Conservation (phyloP, 2,329 filamentous ascomycete species). For the Ceratocystis smalleyi region DNA sequence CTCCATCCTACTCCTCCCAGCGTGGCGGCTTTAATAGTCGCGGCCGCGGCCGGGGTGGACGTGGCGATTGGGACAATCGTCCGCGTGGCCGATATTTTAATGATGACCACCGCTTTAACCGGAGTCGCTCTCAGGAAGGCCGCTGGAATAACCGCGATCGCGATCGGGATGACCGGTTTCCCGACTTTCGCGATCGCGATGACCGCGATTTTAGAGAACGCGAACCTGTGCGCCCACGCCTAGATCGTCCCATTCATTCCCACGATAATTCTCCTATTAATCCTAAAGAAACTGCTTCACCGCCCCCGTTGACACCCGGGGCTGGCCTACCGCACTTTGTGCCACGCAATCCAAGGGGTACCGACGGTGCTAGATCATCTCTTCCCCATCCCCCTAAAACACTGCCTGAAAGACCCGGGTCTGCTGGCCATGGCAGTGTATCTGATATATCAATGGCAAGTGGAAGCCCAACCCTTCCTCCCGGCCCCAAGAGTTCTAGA, state of each 20-base stretch:
- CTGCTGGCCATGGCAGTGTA: constrained; percentile 26
- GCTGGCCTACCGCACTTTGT: constrained; percentile 29
- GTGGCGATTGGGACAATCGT: constrained; percentile 31
- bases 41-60: constrained; percentile 36
- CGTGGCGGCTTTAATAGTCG: constrained; percentile 35
- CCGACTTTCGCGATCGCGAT: constrained; percentile 28
- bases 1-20: constrained; percentile 37
- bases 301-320: constrained; percentile 36
- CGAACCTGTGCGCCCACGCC: constrained; percentile 34
- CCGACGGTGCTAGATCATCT: constrained; percentile 22
- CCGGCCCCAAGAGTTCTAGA: constrained; percentile 10
- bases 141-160: constrained; percentile 42
- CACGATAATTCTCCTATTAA: constrained; percentile 33
- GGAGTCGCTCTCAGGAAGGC: constrained; percentile 51
- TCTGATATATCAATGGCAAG: constrained; percentile 15
- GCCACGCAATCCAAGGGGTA: constrained; percentile 43
- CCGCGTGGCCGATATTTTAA: constrained; percentile 43
- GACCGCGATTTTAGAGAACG: constrained; percentile 33
- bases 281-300: constrained; percentile 29
- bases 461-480: constrained; percentile 24
- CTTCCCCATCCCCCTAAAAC: constrained; percentile 14
- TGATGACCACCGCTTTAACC: constrained; percentile 47
- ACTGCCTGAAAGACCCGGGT: constrained; percentile 34
- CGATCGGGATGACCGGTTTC: constrained; percentile 33
- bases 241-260: constrained; percentile 34